Evolutionary conservation across 441 rosid genomes (phyloP), one percentile per base, ranked within the genome.

Genomic region (Aquilaria agallochum): DNA sequence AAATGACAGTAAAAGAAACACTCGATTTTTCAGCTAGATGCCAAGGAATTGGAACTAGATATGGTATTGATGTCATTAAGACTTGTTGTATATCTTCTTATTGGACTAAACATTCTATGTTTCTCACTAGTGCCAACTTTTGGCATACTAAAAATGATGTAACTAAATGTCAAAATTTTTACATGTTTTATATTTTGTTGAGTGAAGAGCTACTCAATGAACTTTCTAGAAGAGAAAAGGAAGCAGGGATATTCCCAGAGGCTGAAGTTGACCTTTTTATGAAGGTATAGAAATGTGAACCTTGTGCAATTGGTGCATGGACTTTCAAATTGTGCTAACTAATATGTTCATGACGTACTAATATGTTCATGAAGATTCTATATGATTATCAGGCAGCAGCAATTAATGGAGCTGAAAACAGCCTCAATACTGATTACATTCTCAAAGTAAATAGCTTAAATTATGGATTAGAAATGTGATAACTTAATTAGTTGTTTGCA

Each of bases 21-120:
- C 72, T 84, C 30, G 89, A 84, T 72, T 81, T 84, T 69, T 84
- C 87, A 8, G 89, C 85, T 30, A 40, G 82, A 55, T 84, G 89
- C 68, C 84, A 77, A 69, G 89, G 89, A 7, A 83, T 81, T 55
- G 89, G 89, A 46, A 59, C 85, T 2, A 77, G 89, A 67, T 79
- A 84, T 20, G 89, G 86, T 77, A 70, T 55, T 1, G 33, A 27
- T 11, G 10, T 12, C 13, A 20, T 30, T n/a, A 12, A 7, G 55
- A 56, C 4, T 11, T 5, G 11, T 15, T 3, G 1, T 20, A 36
- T 36, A 4, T 3, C 42, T 20, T 3, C 42, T 36, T 36, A 2
- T 36, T 3, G 42, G 7, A 7, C 7, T 36, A 3, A 36, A 36
- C 7, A 36, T 36, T 36, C 42, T 36, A 36, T 4, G 42, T 3